Conservation (phyloP, 441 rosid species). For the Bruguiera hainesii region DNA sequence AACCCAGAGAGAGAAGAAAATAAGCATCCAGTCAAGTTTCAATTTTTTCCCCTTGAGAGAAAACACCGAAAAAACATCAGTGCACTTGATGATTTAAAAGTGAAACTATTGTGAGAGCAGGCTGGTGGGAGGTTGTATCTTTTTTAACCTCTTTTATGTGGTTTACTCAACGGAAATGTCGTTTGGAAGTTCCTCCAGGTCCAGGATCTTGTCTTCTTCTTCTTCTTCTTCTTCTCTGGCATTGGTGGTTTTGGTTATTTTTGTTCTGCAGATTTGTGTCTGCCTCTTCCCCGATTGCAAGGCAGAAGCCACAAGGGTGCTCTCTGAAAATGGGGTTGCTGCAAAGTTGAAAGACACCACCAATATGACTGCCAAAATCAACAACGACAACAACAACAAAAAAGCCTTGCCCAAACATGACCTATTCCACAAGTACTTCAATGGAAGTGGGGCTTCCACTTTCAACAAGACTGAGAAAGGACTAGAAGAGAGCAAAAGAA, state of each 20-base stretch:
- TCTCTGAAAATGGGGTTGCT: conserved; percentile 23
- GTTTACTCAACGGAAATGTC: conserved; percentile 20
- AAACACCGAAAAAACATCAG: too few relatives aligned
- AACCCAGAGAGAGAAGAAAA: not conserved
- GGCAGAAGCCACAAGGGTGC: conserved; percentile 45
- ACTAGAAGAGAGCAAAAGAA: conserved; percentile 55
- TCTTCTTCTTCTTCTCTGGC: conserved; percentile 15
- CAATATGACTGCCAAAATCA: not conserved
- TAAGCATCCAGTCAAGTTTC: not conserved
- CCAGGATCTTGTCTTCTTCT: conserved; percentile 19
- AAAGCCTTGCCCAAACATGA: conserved; percentile 22
- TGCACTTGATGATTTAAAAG: too few relatives aligned
- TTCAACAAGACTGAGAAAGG: conserved; percentile 36
- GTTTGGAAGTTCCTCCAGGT: conserved; percentile 25
- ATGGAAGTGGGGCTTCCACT: conserved; percentile 28
- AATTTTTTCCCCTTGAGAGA: not conserved
- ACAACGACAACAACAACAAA: not conserved
- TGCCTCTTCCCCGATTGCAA: conserved; percentile 34
- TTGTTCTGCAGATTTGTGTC: conserved; percentile 40
- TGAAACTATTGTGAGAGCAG: not conserved
- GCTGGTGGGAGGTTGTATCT: not conserved
- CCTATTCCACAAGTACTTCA: conserved; percentile 37
- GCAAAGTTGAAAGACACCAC: not conserved
- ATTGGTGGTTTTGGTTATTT: conserved; percentile 27
- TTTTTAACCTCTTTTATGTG: conserved; percentile 21